These are phyloP conservation scores for Hirsutella rhossiliensis DNA, from an alignment of 2,329 filamentous ascomycete species.

Conservation along the genomic window DNA sequence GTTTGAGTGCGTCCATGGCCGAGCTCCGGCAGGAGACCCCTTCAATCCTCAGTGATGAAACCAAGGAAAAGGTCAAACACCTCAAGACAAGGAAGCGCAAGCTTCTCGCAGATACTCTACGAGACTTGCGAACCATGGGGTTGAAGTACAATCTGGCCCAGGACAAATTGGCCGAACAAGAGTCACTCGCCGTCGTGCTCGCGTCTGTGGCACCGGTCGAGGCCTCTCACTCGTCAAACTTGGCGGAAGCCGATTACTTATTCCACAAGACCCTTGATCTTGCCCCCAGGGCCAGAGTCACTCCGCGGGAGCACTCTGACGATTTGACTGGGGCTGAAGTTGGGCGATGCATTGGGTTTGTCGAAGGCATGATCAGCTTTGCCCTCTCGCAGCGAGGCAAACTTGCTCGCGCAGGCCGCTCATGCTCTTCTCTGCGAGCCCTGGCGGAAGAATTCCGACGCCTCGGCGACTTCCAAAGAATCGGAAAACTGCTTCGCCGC, in stretches of 20 bases:
- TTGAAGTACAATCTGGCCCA: slow-evolving; percentile 71
- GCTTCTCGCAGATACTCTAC: slow-evolving; percentile 79
- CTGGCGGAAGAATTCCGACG: slow-evolving; percentile 22
- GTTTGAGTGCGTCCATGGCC: slow-evolving; percentile 54
- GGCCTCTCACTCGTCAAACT: slow-evolving; percentile 11
- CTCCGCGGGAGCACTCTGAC: slow-evolving; percentile 63
- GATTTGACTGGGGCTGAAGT: slow-evolving; percentile 77
- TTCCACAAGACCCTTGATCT: slow-evolving; percentile 72
- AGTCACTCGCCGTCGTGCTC: slow-evolving; percentile 57
- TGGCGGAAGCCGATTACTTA: slow-evolving; percentile 48
- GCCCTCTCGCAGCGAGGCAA: slow-evolving; percentile 45
- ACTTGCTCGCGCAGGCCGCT: slow-evolving; percentile 27
- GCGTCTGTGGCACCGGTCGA: slow-evolving; percentile 37
- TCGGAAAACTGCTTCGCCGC: slow-evolving; percentile 10
- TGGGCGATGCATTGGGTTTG: slow-evolving; percentile 63
- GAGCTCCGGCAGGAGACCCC: slow-evolving; percentile 80
- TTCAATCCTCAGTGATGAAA: slow-evolving; percentile 69
- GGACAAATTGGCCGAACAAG: slow-evolving; percentile 61
- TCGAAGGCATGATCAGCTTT: slow-evolving; percentile 76
- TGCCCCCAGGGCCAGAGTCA: slow-evolving; percentile 53
- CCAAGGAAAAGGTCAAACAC: slow-evolving; percentile 72
- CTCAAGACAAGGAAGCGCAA: slow-evolving; percentile 85
- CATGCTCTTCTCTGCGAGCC: slow-evolving; percentile 25
- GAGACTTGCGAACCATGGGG: slow-evolving; percentile 77
- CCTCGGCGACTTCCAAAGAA: slow-evolving; percentile 17